Evolutionary conservation across 2,329 filamentous ascomycete species (phyloP).

Genomic region (Aspergillus sp.): DNA sequence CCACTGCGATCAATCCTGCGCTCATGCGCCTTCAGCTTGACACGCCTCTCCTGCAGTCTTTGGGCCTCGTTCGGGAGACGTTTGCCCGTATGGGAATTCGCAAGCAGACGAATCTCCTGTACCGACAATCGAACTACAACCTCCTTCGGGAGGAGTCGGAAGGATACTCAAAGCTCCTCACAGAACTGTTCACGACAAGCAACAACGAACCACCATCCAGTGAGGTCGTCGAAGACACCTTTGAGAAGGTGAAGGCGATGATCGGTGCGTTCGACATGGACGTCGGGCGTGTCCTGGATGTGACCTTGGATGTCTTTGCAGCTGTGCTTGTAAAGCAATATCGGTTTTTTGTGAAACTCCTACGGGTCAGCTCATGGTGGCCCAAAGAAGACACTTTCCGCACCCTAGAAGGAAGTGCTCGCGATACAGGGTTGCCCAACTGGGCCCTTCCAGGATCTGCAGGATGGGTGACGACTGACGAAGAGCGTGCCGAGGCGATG

Average conservation of each 20-base stretch:
- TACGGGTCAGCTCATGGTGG: constrained; percentile 96
- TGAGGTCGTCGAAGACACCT: constrained; percentile 78
- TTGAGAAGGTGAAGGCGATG: constrained; percentile 87
- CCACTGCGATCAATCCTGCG: constrained; percentile 68
- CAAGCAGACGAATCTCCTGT: constrained; percentile 88
- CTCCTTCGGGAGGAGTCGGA: constrained; percentile 92
- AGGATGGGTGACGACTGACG: constrained; percentile 63
- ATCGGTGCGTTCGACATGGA: constrained; percentile 97
- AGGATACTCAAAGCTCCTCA: constrained; percentile 93
- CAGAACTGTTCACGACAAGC: constrained; percentile 89
- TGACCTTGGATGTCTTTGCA: constrained; percentile 92
- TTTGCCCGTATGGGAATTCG: constrained; percentile 82
- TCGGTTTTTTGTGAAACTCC: constrained; percentile 89
- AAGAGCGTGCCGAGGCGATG: constrained; percentile 63
- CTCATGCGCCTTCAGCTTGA: constrained; percentile 84
- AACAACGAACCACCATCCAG: constrained; percentile 70
- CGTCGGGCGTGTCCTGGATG: constrained; percentile 89
- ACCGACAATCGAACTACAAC: constrained; percentile 96
- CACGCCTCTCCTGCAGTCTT: constrained; percentile 67
- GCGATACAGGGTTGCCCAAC: constrained; percentile 66
- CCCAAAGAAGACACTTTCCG: constrained; percentile 63
- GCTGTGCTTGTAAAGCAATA: constrained; percentile 90
- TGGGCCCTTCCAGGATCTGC: constrained; percentile 78
- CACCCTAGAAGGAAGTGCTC: constrained; percentile 21
- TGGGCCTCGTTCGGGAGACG: constrained; percentile 80